phyloP scores from a whole-genome alignment of 2,329 filamentous ascomycete species.

The Trichoderma harzianum region DNA sequence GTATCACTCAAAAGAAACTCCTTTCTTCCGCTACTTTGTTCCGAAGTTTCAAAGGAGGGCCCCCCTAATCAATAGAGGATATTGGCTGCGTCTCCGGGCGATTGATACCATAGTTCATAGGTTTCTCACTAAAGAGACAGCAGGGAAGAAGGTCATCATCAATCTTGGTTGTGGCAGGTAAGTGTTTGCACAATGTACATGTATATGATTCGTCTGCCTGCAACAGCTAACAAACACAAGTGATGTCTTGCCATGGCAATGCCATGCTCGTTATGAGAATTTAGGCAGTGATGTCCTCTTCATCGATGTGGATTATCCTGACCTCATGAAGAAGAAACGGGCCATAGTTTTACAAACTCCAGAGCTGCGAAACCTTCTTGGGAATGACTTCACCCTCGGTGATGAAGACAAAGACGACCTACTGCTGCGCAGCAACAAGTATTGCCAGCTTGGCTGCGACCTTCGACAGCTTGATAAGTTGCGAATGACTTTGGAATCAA shows the following conservation, averaged over 20 bases:
- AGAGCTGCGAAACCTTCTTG: conserved; percentile 47
- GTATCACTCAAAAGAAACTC: conserved; percentile 72
- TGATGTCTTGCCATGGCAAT: conserved; percentile 84
- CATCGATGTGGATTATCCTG: conserved; percentile 82
- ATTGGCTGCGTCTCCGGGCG: conserved; percentile 80
- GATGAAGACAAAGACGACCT: conserved; percentile 44
- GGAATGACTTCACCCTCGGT: conserved; percentile 30
- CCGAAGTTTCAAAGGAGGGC: conserved; percentile 76
- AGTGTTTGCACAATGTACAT: conserved; percentile 34
- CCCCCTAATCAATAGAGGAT: conserved; percentile 88
- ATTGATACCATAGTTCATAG: conserved; percentile 70
- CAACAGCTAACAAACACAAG: conserved; percentile 42
- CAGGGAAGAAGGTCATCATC: conserved; percentile 67
- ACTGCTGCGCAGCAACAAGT: conserved; percentile 64
- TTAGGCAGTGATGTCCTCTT: conserved; percentile 61
- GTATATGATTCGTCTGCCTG: neutral
- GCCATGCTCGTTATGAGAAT: conserved; percentile 62
- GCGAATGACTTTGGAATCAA: conserved; percentile 53
- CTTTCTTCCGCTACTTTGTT: conserved; percentile 87
- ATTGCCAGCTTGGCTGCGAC: conserved; percentile 79
- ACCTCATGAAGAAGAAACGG: conserved; percentile 72
- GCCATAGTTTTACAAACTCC: conserved; percentile 62
- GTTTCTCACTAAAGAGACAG: conserved; percentile 60
- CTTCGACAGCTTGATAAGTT: conserved; percentile 64
- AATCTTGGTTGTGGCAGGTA: conserved; percentile 90